Conservation (phyloP, 176 grass and related monocot genomes). For the Triticum monococcum region DNA sequence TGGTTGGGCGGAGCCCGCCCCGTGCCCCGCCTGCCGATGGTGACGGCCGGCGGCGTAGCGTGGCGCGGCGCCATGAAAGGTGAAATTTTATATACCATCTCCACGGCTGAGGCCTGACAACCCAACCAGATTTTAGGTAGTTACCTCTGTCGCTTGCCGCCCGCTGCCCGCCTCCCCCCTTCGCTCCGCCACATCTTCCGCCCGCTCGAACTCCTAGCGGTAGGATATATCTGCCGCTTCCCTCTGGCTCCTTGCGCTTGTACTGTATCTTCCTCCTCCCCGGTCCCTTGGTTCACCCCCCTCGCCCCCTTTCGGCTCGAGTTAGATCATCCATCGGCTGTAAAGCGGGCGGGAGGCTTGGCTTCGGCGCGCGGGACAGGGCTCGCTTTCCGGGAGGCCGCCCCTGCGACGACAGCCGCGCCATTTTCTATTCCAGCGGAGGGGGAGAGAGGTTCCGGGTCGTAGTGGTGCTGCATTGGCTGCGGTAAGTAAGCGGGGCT, state of each 20-base stretch:
- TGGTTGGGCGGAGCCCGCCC: slow-evolving; percentile 53
- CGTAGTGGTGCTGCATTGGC: slow-evolving; percentile 23
- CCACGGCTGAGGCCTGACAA: slow-evolving; percentile 50
- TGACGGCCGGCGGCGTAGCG: slow-evolving; percentile 38
- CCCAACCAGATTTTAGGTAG: slow-evolving; percentile 89
- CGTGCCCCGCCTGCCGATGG: slow-evolving; percentile 20
- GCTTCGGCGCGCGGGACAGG: neutral
- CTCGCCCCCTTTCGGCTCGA: slow-evolving; percentile 30
- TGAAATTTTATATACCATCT: slow-evolving; percentile 32
- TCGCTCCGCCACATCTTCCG: slow-evolving; percentile 24
- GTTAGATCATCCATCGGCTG: slow-evolving; percentile 6
- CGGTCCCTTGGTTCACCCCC: neutral
- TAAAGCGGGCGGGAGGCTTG: neutral
- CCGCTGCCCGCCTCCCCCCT: neutral
- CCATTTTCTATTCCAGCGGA: slow-evolving; percentile 31
- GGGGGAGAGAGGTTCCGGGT: slow-evolving; percentile 31
- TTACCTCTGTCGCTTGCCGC: slow-evolving; percentile 31
- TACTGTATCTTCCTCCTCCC: slow-evolving; percentile 22
- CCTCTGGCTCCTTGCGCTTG: slow-evolving; percentile 56
- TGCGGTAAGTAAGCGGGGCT: slow-evolving; percentile 10
- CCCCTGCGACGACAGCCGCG: slow-evolving; percentile 23
- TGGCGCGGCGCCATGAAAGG: slow-evolving; percentile 24
- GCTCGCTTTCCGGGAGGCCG: slow-evolving; percentile 33
- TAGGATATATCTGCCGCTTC: slow-evolving; percentile 18
- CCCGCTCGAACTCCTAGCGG: neutral